Conservation (phyloP, 2,329 filamentous ascomycete genomes). For the Trichoderma arundinaceum region DNA sequence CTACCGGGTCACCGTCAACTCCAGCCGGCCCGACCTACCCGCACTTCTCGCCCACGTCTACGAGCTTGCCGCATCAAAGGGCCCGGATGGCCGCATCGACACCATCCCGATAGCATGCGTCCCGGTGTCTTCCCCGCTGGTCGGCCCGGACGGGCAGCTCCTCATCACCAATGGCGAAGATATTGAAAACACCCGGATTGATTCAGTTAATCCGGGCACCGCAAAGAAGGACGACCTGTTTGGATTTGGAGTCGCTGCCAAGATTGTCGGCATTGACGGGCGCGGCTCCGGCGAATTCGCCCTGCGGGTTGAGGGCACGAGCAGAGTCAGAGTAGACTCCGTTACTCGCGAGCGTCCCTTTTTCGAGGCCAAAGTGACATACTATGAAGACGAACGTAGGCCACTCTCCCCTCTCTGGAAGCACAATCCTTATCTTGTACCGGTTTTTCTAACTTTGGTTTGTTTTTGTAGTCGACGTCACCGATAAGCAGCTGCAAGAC, state of each 20-base stretch:
- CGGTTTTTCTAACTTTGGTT: constrained; percentile 25
- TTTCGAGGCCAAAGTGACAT: constrained; percentile 79
- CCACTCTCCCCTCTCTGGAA: constrained; percentile 9
- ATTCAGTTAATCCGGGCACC: constrained; percentile 62
- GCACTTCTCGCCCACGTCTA: constrained; percentile 87
- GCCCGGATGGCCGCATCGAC: constrained; percentile 67
- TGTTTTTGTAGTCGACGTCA: constrained; percentile 38
- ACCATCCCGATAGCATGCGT: constrained; percentile 84
- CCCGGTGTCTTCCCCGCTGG: constrained; percentile 76
- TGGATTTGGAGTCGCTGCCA: constrained; percentile 79
- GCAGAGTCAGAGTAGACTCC: constrained; percentile 73
- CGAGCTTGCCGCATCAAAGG: constrained; percentile 72
- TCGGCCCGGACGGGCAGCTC: constrained; percentile 76
- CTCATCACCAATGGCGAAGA: constrained; percentile 70
- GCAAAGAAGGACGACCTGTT: constrained; percentile 77
- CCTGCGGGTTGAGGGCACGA: constrained; percentile 83
- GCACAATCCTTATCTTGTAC: background rate
- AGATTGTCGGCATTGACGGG: constrained; percentile 78
- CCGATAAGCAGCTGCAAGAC: constrained; percentile 68
- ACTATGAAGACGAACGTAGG: constrained; percentile 72
- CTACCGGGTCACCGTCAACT: constrained; percentile 80
- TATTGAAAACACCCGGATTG: constrained; percentile 50
- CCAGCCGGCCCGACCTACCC: constrained; percentile 82
- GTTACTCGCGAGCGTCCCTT: constrained; percentile 76
- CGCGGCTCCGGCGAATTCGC: constrained; percentile 77